Conservation (phyloP, 768 basidiomycete species). For the Psilocybe tampanensis region DNA sequence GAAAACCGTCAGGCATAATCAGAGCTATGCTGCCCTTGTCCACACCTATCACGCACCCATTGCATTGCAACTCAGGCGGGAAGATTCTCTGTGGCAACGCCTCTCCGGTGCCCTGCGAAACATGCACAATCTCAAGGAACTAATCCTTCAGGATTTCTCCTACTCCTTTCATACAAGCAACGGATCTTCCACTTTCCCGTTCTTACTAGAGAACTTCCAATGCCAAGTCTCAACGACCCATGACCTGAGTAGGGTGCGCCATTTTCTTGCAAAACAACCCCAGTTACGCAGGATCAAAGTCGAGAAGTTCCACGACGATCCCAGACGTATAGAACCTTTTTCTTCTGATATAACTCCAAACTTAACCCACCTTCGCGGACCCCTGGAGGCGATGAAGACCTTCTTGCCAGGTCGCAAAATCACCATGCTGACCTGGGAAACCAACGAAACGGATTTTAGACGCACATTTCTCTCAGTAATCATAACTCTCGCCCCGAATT, state of each 20-base stretch:
- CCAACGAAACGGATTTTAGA: not conserved
- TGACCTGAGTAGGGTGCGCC: not conserved
- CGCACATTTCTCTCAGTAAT: not conserved
- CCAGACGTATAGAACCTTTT: not conserved
- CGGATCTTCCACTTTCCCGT: not conserved
- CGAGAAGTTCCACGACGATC: not conserved
- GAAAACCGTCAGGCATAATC: not conserved
- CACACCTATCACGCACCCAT: not conserved
- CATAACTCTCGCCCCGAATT: not conserved
- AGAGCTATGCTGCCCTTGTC: not conserved
- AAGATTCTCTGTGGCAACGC: not conserved
- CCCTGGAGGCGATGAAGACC: not conserved
- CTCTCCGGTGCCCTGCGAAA: not conserved
- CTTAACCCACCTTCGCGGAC: not conserved
- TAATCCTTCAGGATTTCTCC: not conserved
- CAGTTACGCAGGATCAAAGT: not conserved
- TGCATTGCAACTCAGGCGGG: not conserved
- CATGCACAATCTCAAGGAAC: constrained; percentile 3
- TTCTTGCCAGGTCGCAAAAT: not conserved
- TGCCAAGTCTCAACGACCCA: not conserved
- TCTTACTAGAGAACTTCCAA: not conserved
- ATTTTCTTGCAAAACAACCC: not conserved
- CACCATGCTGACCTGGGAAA: not conserved
- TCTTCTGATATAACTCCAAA: not conserved
- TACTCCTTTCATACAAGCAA: not conserved